phyloP scores from a whole-genome alignment of 2,329 filamentous ascomycete genomes.

The Penicillium sp. region DNA sequence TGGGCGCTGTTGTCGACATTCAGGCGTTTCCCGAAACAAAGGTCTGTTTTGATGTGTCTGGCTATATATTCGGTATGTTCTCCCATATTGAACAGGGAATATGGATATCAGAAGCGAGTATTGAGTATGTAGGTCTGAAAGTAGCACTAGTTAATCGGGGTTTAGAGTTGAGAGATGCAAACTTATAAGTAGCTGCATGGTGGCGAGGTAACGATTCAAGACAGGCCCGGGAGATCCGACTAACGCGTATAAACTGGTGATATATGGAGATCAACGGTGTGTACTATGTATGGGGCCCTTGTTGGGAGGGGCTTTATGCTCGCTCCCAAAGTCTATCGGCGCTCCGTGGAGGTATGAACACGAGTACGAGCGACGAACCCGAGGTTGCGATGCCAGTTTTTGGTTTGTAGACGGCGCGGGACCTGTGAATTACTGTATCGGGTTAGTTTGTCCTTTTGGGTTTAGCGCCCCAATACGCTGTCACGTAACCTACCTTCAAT shows the following conservation, averaged over 20 bases:
- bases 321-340: background rate
- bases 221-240: background rate
- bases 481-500: too few relatives aligned
- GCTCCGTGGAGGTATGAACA: background rate
- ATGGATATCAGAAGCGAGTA: background rate
- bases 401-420: too few relatives aligned
- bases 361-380: conserved; percentile 4
- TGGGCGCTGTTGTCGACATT: background rate
- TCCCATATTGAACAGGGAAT: background rate
- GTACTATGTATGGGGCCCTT: background rate
- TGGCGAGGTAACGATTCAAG: background rate
- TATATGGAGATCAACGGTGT: background rate
- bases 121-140: background rate
- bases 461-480: too few relatives aligned
- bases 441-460: too few relatives aligned
- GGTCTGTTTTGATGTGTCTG: conserved; percentile 1
- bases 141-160: background rate
- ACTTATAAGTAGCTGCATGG: background rate
- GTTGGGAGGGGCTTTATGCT: background rate
- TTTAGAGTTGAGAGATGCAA: background rate
- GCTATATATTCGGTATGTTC: background rate
- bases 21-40: conserved; percentile 3
- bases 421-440: too few relatives aligned
- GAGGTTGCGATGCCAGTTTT: background rate
- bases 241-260: conserved; percentile 16